phyloP scores from a whole-genome alignment of 2,329 filamentous ascomycete species.

The Neurospora sp. region DNA sequence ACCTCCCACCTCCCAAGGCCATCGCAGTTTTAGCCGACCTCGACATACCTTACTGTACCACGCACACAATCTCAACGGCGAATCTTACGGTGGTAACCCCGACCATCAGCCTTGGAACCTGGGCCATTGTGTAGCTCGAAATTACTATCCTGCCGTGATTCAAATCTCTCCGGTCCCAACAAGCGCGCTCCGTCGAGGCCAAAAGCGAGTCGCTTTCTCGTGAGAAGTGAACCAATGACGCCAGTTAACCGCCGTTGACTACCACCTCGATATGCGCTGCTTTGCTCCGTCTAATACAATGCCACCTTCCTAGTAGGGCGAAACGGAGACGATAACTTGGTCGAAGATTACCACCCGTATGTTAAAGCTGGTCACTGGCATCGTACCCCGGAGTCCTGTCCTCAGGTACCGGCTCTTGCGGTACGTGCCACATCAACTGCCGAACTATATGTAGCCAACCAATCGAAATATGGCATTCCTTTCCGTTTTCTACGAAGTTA shows the following conservation, averaged over 20 bases:
- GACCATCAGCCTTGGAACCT: not conserved
- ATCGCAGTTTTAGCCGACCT: not conserved
- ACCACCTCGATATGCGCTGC: not conserved
- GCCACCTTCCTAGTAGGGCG: not conserved
- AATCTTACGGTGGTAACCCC: not conserved
- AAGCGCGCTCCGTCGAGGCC: not conserved
- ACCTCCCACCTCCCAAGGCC: not conserved
- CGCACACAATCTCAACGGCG: not conserved
- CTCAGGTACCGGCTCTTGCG: not conserved
- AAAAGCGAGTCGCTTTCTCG: not conserved
- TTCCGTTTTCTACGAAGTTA: not conserved
- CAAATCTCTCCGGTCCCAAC: not conserved
- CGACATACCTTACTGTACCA: not conserved
- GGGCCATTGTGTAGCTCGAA: not conserved
- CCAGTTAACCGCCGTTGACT: not conserved
- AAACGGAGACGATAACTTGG: not conserved
- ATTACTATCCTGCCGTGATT: not conserved
- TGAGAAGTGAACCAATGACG: not conserved
- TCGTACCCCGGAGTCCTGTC: not conserved
- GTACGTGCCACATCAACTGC: not conserved
- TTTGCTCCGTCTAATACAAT: not conserved
- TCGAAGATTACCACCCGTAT: not conserved
- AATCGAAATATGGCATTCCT: not conserved
- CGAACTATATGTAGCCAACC: not conserved
- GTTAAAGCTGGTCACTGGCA: not conserved